These are phyloP conservation scores for Neurospora tetraspora DNA, from an alignment of 495 filamentous ascomycete species.

Conservation along the genomic window DNA sequence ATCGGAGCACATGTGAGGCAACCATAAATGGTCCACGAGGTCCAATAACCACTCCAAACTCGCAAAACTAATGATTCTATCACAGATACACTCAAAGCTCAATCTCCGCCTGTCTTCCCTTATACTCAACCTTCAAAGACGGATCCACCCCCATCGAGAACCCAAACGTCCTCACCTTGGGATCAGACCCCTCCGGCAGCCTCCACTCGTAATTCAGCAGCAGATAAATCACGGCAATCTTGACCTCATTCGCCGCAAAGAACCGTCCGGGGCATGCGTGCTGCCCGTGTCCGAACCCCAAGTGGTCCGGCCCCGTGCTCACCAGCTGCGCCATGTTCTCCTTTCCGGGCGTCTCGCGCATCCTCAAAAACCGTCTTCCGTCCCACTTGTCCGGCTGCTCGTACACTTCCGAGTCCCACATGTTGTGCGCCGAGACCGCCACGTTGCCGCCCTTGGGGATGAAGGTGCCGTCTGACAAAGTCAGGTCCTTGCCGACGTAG, in stretches of 20 bases:
- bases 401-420: slow-evolving; percentile 34
- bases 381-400: slow-evolving; percentile 35
- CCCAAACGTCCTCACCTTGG: slow-evolving; percentile 1
- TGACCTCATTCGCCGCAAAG: slow-evolving; percentile 31
- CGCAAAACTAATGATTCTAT: too few species aligned
- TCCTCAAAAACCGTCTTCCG: slow-evolving; percentile 35
- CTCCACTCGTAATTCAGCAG: slow-evolving; percentile 31
- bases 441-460: slow-evolving; percentile 39
- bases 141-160: slow-evolving; percentile 7
- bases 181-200: slow-evolving; percentile 9
- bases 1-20: not conserved
- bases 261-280: slow-evolving; percentile 35
- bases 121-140: slow-evolving; percentile 9
- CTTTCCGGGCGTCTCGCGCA: slow-evolving; percentile 21
- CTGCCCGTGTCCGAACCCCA: slow-evolving; percentile 29
- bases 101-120: slow-evolving; percentile 2
- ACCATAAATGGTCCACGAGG: too few species aligned
- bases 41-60: too few species aligned
- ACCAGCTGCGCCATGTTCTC: slow-evolving; percentile 37
- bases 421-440: slow-evolving; percentile 21
- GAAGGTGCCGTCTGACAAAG: slow-evolving; percentile 38
- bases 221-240: slow-evolving; percentile 24
- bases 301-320: slow-evolving; percentile 29
- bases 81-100: not conserved
- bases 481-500: slow-evolving; percentile 22